Percentiles rank a stretch among this genome's conserved stretches.
Conservation (phyloP, 164 flowering plant genomes). For the Kalanchoe fedtschenkoi region DNA sequence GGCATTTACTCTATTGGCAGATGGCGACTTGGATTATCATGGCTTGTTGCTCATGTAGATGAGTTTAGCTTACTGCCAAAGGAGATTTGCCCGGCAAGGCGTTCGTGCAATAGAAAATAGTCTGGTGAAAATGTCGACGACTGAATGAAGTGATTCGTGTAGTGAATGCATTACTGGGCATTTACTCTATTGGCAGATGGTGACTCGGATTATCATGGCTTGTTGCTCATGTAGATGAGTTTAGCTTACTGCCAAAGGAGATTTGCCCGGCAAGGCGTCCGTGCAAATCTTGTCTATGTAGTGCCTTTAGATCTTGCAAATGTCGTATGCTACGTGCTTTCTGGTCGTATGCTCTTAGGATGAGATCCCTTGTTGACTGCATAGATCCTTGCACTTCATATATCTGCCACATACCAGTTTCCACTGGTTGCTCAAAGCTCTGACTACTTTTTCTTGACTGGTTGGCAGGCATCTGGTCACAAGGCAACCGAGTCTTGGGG, state of each 20-base stretch:
- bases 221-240: not conserved
- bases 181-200: slow-evolving; percentile 6
- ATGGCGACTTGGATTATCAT: not conserved
- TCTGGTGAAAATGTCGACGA: not conserved
- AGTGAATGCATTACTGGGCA: slow-evolving; percentile 1
- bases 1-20: slow-evolving; percentile 6
- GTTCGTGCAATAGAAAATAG: not conserved
- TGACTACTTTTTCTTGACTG: too few species aligned
- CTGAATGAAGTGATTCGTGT: not conserved
- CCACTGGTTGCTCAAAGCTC: too few species aligned
- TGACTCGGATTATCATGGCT: not conserved
- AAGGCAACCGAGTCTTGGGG: too few species aligned
- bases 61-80: slow-evolving; percentile 2
- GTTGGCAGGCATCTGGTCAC: too few species aligned
- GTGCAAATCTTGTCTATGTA: too few species aligned
- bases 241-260: slow-evolving; percentile 2
- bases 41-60: not conserved
- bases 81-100: slow-evolving; percentile 5
- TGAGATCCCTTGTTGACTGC: too few species aligned
- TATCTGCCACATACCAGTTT: too few species aligned
- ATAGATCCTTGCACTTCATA: too few species aligned
- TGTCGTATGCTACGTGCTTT: not conserved
- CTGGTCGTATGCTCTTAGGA: not conserved
- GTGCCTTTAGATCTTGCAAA: not conserved
- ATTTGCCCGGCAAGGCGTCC: slow-evolving; percentile 4